Evolutionary conservation across 2,329 filamentous ascomycete species (phyloP).

Genomic region (Colletotrichum graminicola): DNA sequence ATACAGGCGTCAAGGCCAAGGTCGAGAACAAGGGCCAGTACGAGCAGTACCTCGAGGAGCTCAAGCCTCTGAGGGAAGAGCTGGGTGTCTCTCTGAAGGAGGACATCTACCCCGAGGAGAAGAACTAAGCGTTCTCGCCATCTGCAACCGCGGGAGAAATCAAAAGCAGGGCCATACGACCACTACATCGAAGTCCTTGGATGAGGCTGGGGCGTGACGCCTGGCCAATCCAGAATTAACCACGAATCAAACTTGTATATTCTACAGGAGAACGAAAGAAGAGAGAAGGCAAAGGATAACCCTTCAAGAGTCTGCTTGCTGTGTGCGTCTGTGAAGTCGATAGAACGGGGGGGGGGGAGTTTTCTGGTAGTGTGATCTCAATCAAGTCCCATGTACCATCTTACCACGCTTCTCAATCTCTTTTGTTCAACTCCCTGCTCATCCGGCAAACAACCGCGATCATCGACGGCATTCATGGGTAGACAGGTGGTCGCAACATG

Average conservation of each 20-base stretch:
- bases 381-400: slow-evolving; percentile 40
- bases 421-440: slow-evolving; percentile 17
- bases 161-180: neutral
- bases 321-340: slow-evolving; percentile 34
- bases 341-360: slow-evolving; percentile 38
- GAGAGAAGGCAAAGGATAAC: slow-evolving; percentile 19
- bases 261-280: slow-evolving; percentile 47
- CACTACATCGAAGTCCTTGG: slow-evolving; percentile 23
- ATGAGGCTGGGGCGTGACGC: slow-evolving; percentile 13
- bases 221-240: slow-evolving; percentile 18
- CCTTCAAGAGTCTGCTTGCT: slow-evolving; percentile 27
- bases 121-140: slow-evolving; percentile 52
- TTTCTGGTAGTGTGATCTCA: slow-evolving; percentile 40
- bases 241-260: slow-evolving; percentile 52
- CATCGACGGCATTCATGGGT: neutral
- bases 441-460: neutral
- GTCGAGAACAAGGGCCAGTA: slow-evolving; percentile 99
- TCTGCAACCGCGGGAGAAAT: neutral
- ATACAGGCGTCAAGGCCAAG: slow-evolving; percentile 94
- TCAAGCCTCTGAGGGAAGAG: slow-evolving; percentile 93
- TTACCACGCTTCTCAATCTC: slow-evolving; percentile 21
- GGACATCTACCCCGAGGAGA: slow-evolving; percentile 83
- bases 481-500: neutral
- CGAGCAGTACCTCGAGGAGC: slow-evolving; percentile 93
- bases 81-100: slow-evolving; percentile 93